These are phyloP conservation scores for Rhodomyrtus tomentosa DNA, from an alignment of 345 rosid species.

Conservation along the genomic window DNA sequence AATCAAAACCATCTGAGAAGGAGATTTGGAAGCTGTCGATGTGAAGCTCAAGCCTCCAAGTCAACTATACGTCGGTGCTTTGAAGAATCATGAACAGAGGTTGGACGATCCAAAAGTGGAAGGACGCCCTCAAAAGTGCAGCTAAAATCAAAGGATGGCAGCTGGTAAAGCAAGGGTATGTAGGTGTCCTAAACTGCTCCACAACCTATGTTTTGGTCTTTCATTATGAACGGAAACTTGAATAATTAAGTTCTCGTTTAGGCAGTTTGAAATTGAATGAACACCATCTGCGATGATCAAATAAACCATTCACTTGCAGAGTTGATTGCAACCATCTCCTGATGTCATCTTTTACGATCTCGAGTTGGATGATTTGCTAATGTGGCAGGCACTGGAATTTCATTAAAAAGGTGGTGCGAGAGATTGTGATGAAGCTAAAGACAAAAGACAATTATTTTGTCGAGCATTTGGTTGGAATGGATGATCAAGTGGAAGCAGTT, in stretches of 20 bases:
- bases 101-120: neutral
- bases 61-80: neutral
- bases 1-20: neutral
- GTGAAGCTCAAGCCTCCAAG: neutral
- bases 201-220: no score
- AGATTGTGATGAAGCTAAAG: neutral
- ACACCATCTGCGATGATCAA: no score
- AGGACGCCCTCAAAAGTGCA: neutral
- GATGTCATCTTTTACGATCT: neutral
- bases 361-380: neutral
- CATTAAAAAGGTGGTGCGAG: neutral
- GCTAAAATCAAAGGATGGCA: neutral
- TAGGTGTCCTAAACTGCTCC: no score
- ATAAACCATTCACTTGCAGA: no score
- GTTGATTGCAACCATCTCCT: neutral
- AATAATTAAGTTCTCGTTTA: neutral
- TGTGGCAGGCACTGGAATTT: neutral
- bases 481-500: neutral
- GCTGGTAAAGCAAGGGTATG: neutral
- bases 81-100: neutral
- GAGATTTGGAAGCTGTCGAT: neutral
- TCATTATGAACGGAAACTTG: no score
- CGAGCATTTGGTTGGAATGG: neutral
- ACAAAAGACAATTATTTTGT: neutral
- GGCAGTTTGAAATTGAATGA: neutral